Evolutionary conservation across 1,284 basidiomycete species (phyloP), one percentile per base, ranked within the genome.

Genomic region (Lentinus polychrous): DNA sequence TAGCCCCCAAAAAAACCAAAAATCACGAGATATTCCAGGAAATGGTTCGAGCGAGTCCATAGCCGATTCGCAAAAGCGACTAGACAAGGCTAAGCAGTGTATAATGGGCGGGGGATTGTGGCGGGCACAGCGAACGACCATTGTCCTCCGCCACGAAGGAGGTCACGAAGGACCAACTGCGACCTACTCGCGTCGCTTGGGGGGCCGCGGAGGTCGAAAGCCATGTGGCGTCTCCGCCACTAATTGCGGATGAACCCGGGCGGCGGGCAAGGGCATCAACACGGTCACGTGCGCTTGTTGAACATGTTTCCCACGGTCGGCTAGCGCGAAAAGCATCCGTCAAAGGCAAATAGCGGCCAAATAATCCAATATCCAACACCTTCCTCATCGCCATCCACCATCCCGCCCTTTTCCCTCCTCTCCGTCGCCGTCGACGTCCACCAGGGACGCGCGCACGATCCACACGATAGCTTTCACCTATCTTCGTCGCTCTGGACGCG

Each of bases 261-360:
- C n/a, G n/a, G n/a, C 47, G 31, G 40, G 43, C 37, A 49, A 36
- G 45, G 37, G 50, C 46, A 41, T 38, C 14, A 20, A 45, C 52
- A 43, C 65, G 67, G 37, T 67, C 67, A 69, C 64, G 61, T 69
- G 67, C 60, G 49, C 1, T 61, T 69, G 67, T 69, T 69, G 67
- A 69, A 63, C 49, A 35, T 46, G 48, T 53, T 67, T 53, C 66
- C 54, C 67, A 68, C 67, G 65, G 52, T 52, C 8, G 14, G 23
- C 14, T 41, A 20, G 46, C 39, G 22, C 35, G 35, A 22, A 40
- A 37, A 34, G 51, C 50, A 52, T 52, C 57, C 54, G 60, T 64
- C 55, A 27, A 27, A 27, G 27, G 27, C 67, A 66, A 27, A 31
- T 37, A 43, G 49, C 15, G 41, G 43, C 46, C 34, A 38, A 45